phyloP scores from a whole-genome alignment of 208 protist species.

The Crithidia sp. region DNA sequence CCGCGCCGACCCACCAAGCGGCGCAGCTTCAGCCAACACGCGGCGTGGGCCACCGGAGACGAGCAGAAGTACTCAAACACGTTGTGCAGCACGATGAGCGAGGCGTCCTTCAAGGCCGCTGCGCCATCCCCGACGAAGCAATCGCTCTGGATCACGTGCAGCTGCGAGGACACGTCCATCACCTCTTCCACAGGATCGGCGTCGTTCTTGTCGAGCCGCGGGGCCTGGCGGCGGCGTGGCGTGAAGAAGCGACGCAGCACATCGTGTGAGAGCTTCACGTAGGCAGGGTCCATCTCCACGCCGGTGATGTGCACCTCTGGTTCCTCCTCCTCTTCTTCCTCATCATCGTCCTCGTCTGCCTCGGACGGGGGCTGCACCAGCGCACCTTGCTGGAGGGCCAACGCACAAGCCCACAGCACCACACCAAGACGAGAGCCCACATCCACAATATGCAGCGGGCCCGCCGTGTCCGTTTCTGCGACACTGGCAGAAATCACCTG shows the following conservation, averaged over 20 bases:
- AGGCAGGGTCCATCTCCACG: slow-evolving; percentile 20
- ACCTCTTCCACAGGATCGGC: not conserved
- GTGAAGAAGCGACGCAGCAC: slow-evolving; percentile 36
- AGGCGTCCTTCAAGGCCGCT: slow-evolving; percentile 36
- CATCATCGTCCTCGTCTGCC: not conserved
- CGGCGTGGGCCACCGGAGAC: slow-evolving; percentile 51
- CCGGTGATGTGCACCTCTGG: slow-evolving; percentile 25
- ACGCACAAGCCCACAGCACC: slow-evolving; percentile 70
- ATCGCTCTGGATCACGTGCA: slow-evolving; percentile 55
- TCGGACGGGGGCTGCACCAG: slow-evolving; percentile 20
- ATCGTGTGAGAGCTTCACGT: slow-evolving; percentile 35
- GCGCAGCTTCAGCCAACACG: slow-evolving; percentile 71
- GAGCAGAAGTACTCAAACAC: slow-evolving; percentile 88
- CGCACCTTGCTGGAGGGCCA: slow-evolving; percentile 48
- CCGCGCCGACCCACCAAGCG: slow-evolving; percentile 42
- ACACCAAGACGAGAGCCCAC: slow-evolving; percentile 84
- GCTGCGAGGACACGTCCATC: slow-evolving; percentile 12
- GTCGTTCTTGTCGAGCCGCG: slow-evolving; percentile 1
- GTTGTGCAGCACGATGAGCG: slow-evolving; percentile 88
- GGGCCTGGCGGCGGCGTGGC: slow-evolving; percentile 28
- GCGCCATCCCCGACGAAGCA: slow-evolving; percentile 69
- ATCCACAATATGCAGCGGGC: slow-evolving; percentile 44
- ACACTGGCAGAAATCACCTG: not conserved
- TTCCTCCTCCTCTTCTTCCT: slow-evolving; percentile 1
- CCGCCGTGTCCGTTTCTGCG: not conserved